Evolutionary conservation across 192 early-diverging fungal genomes (phyloP).

Genomic region (Gryganskiella cystojenkinii): DNA sequence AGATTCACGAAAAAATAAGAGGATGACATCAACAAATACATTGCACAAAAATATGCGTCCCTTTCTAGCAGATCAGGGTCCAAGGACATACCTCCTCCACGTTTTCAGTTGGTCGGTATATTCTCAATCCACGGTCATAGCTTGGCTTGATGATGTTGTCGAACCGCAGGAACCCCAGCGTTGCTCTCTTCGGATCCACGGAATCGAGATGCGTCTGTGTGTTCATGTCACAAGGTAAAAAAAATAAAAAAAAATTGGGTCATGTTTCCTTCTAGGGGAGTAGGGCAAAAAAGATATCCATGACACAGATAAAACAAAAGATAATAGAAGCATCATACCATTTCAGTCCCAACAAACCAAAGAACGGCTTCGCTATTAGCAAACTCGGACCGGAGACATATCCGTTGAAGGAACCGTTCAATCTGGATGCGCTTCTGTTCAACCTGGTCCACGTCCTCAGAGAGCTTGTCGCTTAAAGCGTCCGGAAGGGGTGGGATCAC

Average conservation of each 20-base stretch:
- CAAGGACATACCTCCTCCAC: conserved; percentile 59
- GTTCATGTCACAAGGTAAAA: background rate
- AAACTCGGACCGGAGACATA: conserved; percentile 53
- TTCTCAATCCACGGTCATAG: conserved; percentile 55
- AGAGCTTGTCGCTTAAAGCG: conserved; percentile 43
- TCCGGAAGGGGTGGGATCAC: conserved; percentile 61
- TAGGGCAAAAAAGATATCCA: background rate
- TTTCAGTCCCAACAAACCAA: conserved; percentile 65
- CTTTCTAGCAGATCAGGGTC: background rate
- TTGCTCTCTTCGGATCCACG: conserved; percentile 50
- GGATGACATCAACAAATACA: conserved; percentile 42
- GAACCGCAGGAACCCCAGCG: conserved; percentile 59
- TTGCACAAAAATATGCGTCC: too few species aligned
- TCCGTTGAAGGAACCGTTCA: conserved; percentile 55
- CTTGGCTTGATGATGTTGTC: conserved; percentile 58
- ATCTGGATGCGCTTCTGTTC: conserved; percentile 63
- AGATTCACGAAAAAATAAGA: conserved; percentile 32
- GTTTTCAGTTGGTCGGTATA: conserved; percentile 57
- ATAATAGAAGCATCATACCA: conserved; percentile 48
- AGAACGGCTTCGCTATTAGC: conserved; percentile 46
- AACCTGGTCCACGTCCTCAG: conserved; percentile 65
- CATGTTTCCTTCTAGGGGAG: background rate
- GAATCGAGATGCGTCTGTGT: conserved; percentile 57
- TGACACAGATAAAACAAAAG: background rate
- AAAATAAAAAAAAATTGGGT: background rate